A percentile compares a stretch with the other conserved stretches of the same genome.
Evolutionary conservation across 1,139 yeast species (phyloP).

Genomic region (Nakaseomyces glabratus): DNA sequence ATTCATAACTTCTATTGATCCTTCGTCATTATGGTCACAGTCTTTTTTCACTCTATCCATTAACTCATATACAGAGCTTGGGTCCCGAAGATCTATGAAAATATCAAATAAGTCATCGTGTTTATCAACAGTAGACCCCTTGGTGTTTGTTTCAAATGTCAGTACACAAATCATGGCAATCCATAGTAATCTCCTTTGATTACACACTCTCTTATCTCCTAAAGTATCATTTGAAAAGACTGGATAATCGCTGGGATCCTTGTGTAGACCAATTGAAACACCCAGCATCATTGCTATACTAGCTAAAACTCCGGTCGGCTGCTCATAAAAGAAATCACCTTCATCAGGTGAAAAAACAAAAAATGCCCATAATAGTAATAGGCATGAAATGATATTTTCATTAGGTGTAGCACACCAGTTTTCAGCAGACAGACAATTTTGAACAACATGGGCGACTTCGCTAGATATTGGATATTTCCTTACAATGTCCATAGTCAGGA

Average conservation of each 20-base stretch:
- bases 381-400: slow-evolving; percentile 25
- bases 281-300: slow-evolving; percentile 24
- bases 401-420: slow-evolving; percentile 27
- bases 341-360: slow-evolving; percentile 29
- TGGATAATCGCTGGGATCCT: slow-evolving; percentile 27
- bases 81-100: slow-evolving; percentile 16
- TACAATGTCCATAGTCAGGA: slow-evolving; percentile 15
- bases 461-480: slow-evolving; percentile 22
- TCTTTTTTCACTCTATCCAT: slow-evolving; percentile 20
- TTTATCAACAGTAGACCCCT: slow-evolving; percentile 21
- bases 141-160: slow-evolving; percentile 23
- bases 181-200: slow-evolving; percentile 27
- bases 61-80: slow-evolving; percentile 16
- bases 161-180: slow-evolving; percentile 19
- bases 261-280: slow-evolving; percentile 27
- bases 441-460: slow-evolving; percentile 20
- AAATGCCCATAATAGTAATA: slow-evolving; percentile 28
- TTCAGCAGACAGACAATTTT: slow-evolving; percentile 22
- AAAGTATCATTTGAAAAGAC: slow-evolving; percentile 13
- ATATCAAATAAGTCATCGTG: slow-evolving; percentile 15
- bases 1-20: slow-evolving; percentile 16
- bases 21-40: slow-evolving; percentile 11
- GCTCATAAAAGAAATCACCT: slow-evolving; percentile 27
- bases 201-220: slow-evolving; percentile 19
- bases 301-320: slow-evolving; percentile 27